Conservation (phyloP, 768 basidiomycete genomes). For the Pleurotus tuoliensis region DNA sequence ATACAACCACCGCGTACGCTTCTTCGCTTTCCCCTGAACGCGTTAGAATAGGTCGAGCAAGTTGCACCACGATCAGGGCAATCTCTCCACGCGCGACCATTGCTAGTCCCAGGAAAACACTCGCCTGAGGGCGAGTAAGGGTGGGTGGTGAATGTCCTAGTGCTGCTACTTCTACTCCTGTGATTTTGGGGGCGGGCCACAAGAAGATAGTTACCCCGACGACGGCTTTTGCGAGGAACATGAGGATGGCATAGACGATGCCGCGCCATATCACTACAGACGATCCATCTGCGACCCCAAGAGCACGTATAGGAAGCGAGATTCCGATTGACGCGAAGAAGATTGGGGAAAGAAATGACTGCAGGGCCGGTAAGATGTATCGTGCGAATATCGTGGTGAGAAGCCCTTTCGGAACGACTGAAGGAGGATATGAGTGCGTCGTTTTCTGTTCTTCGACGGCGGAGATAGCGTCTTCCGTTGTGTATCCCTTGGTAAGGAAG, state of each 20-base stretch:
- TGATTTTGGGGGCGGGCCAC: conserved; percentile 21
- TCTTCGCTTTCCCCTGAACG: conserved; percentile 25
- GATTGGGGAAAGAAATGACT: conserved; percentile 48
- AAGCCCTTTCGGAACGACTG: conserved; percentile 9
- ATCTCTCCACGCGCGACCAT: conserved; percentile 72
- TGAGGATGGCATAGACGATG: conserved; percentile 47
- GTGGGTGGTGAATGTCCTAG: neutral
- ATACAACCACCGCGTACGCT: conserved; percentile 49
- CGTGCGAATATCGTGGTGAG: conserved; percentile 25
- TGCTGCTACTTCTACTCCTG: neutral
- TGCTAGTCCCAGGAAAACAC: conserved; percentile 44
- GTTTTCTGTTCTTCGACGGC: neutral
- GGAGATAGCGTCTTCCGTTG: neutral
- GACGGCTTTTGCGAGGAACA: conserved; percentile 49
- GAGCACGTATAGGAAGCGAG: conserved; percentile 43
- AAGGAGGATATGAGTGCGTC: neutral
- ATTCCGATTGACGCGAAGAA: conserved; percentile 68
- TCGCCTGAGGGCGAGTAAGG: neutral
- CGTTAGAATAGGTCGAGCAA: conserved; percentile 30
- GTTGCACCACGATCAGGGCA: conserved; percentile 55
- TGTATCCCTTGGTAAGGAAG: conserved; percentile 13
- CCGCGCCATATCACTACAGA: conserved; percentile 26
- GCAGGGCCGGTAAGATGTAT: conserved; percentile 33
- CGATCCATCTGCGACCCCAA: conserved; percentile 34
- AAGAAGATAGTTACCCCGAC: conserved; percentile 43